phyloP scores from a whole-genome alignment of 2,329 filamentous ascomycete species.

The Berkeleyomyces basicola region DNA sequence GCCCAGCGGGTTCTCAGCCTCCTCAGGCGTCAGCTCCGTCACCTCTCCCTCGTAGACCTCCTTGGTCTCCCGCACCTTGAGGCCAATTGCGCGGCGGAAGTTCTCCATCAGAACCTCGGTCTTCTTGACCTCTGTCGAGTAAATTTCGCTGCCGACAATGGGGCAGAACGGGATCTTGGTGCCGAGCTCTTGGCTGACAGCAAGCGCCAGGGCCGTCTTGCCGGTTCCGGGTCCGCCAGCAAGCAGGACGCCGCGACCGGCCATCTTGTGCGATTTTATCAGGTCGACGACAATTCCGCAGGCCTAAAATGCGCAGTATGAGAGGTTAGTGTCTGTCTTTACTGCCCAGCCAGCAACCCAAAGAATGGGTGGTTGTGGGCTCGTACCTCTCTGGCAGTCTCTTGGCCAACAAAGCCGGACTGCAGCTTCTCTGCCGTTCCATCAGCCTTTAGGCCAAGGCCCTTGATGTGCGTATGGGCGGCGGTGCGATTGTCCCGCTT shows the following conservation, averaged over 20 bases:
- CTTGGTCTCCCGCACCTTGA: conserved; percentile 96
- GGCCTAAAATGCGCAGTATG: conserved; percentile 37
- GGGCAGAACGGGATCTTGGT: conserved; percentile 98
- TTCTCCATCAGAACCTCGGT: conserved; percentile 99
- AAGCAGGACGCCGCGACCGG: conserved; percentile 79
- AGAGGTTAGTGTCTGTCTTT: not conserved
- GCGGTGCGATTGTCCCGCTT: conserved; percentile 91
- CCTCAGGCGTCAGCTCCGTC: conserved; percentile 90
- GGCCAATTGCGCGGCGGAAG: conserved; percentile 86
- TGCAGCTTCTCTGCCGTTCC: conserved; percentile 67
- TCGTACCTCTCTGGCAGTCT: conserved; percentile 67
- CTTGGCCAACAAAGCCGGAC: conserved; percentile 80
- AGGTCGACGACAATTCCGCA: conserved; percentile 92
- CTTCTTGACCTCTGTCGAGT: conserved; percentile 98
- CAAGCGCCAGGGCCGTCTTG: conserved; percentile 90
- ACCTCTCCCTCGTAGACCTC: conserved; percentile 99
- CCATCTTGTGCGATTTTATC: conserved; percentile 94
- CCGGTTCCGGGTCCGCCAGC: conserved; percentile 91
- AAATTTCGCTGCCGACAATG: conserved; percentile 95
- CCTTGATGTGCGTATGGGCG: conserved; percentile 95
- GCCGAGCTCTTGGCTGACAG: conserved; percentile 90
- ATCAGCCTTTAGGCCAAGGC: conserved; percentile 71
- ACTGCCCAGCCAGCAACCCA: not conserved
- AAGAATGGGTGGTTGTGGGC: not conserved
- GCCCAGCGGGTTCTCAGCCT: conserved; percentile 92